A percentile compares a stretch with the other conserved stretches of the same genome.
phyloP scores from a whole-genome alignment of 495 filamentous ascomycete species.

The Amorphotheca resinae region DNA sequence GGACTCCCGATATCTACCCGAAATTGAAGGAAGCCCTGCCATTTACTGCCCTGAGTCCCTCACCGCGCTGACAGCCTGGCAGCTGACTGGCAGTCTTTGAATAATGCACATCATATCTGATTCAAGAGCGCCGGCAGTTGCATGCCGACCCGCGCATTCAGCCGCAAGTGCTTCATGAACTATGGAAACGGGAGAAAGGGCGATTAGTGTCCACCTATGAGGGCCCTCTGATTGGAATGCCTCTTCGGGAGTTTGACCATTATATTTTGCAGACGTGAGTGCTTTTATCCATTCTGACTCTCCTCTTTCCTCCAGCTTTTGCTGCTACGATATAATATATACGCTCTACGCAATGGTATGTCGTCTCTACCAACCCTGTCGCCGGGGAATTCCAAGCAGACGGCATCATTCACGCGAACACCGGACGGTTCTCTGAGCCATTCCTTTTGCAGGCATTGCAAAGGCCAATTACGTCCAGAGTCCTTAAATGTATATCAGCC shows the following conservation, averaged over 20 bases:
- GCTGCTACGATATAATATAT: no score
- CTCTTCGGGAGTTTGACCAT: conserved; percentile 51
- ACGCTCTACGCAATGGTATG: conserved; percentile 51
- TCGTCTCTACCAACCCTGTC: conserved; percentile 53
- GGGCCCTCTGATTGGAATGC: conserved; percentile 60
- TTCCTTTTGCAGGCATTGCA: conserved; percentile 38
- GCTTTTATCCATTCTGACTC: conserved; percentile 30
- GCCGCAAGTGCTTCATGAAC: conserved; percentile 55
- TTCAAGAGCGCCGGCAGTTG: no score
- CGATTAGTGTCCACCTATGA: conserved; percentile 38
- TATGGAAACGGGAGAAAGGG: conserved; percentile 52
- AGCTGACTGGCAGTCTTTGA: no score
- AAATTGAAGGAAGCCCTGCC: no score
- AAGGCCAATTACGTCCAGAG: conserved; percentile 51
- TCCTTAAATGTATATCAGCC: conserved; percentile 44
- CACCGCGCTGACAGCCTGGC: no score
- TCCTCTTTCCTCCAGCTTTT: conserved; percentile 55
- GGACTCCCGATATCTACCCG: no score
- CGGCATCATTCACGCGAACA: conserved; percentile 72
- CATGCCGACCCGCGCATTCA: conserved; percentile 82
- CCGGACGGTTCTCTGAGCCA: conserved; percentile 62
- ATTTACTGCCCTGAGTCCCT: no score
- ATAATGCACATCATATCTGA: no score
- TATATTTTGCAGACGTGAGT: conserved; percentile 58
- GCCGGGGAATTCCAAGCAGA: conserved; percentile 58